Conservation (phyloP, 2,329 filamentous ascomycete genomes). For the Aspergillus sp. region DNA sequence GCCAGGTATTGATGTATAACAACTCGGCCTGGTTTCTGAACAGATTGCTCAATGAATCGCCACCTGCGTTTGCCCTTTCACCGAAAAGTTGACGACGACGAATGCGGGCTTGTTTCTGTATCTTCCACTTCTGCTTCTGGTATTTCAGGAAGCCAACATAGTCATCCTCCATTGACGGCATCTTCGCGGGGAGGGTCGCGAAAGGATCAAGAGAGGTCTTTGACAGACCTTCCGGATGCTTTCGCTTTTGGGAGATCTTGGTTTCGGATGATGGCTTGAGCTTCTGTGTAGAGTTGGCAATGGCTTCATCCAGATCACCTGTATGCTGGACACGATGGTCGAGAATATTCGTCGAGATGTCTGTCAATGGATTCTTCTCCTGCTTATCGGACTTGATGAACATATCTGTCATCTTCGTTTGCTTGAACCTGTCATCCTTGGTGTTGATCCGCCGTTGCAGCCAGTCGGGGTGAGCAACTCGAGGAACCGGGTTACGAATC, state of each 20-base stretch:
- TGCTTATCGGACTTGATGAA: slow-evolving; percentile 59
- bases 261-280: slow-evolving; percentile 62
- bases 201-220: slow-evolving; percentile 73
- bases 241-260: slow-evolving; percentile 65
- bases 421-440: slow-evolving; percentile 97
- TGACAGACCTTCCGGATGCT: slow-evolving; percentile 66
- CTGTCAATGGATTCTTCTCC: slow-evolving; percentile 68
- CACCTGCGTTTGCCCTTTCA: slow-evolving; percentile 67
- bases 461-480: slow-evolving; percentile 95
- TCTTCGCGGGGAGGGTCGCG: slow-evolving; percentile 74
- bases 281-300: slow-evolving; percentile 68
- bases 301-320: slow-evolving; percentile 73
- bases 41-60: slow-evolving; percentile 65
- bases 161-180: slow-evolving; percentile 82
- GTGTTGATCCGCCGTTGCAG: slow-evolving; percentile 87
- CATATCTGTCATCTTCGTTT: slow-evolving; percentile 96
- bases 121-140: slow-evolving; percentile 98
- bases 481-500: slow-evolving; percentile 87
- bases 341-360: slow-evolving; percentile 67
- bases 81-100: slow-evolving; percentile 90
- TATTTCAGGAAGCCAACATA: slow-evolving; percentile 88
- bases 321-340: slow-evolving; percentile 56
- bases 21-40: slow-evolving; percentile 92
- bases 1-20: slow-evolving; percentile 91
- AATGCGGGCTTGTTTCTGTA: slow-evolving; percentile 86